phyloP scores from a whole-genome alignment of 768 basidiomycete species.

The Boletus pseudopeckii region DNA sequence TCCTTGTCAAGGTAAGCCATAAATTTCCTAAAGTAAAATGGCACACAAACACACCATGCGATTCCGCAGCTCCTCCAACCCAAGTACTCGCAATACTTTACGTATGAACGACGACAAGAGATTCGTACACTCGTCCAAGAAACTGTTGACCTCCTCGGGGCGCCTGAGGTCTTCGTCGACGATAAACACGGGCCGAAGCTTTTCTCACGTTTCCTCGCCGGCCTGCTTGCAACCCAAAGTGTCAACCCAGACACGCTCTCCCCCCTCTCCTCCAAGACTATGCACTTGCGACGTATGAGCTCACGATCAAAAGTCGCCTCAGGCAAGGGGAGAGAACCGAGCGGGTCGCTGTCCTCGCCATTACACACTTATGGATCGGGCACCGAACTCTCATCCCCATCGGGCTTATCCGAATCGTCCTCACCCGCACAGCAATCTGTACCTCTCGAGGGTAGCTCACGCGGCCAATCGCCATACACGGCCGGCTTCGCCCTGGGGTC shows the following conservation, averaged over 20 bases:
- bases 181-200: slow-evolving; percentile 78
- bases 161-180: slow-evolving; percentile 72
- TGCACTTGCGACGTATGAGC: slow-evolving; percentile 18
- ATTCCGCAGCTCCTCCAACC: slow-evolving; percentile 67
- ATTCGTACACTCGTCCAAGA: slow-evolving; percentile 63
- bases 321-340: slow-evolving; percentile 13
- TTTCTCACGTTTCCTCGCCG: slow-evolving; percentile 75
- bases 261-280: slow-evolving; percentile 16
- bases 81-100: slow-evolving; percentile 61
- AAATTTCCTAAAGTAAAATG: neutral
- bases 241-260: slow-evolving; percentile 24
- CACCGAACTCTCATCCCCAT: slow-evolving; percentile 21
- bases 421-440: slow-evolving; percentile 31
- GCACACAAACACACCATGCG: neutral
- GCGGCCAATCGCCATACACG: slow-evolving; percentile 8
- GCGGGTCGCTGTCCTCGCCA: slow-evolving; percentile 1
- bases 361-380: slow-evolving; percentile 5
- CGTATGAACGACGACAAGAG: slow-evolving; percentile 53
- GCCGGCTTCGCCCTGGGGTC: slow-evolving; percentile 8
- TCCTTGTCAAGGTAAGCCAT: slow-evolving; percentile 66
- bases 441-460: slow-evolving; percentile 38
- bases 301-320: slow-evolving; percentile 8
- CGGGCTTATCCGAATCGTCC: slow-evolving; percentile 38
- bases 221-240: slow-evolving; percentile 61
- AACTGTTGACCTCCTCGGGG: slow-evolving; percentile 63